These are phyloP conservation scores for Rhynchospora pubera DNA, from an alignment of 176 grass and related monocot genomes.

Conservation along the genomic window DNA sequence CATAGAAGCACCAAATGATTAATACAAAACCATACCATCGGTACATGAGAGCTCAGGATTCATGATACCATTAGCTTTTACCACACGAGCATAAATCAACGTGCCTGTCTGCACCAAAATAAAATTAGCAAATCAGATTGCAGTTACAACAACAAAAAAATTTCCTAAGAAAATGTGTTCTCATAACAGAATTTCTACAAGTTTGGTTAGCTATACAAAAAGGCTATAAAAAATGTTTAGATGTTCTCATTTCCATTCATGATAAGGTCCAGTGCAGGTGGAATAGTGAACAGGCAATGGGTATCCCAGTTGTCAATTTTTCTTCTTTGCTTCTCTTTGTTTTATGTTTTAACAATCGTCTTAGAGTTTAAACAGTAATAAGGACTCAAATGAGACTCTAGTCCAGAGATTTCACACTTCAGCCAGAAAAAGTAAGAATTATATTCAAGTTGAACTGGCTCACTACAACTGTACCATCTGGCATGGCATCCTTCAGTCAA, in stretches of 20 bases:
- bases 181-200: background rate
- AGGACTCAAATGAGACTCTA: background rate
- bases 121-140: constrained; percentile 17
- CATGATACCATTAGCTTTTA: constrained; percentile 89
- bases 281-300: background rate
- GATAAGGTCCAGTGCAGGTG: background rate
- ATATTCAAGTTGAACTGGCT: background rate
- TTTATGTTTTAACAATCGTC: background rate
- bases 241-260: background rate
- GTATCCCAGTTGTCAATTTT: background rate
- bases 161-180: background rate
- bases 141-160: background rate
- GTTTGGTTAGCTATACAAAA: background rate
- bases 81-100: constrained; percentile 75
- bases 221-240: background rate
- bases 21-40: constrained; percentile 57
- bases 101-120: constrained; percentile 68
- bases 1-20: background rate
- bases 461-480: background rate
- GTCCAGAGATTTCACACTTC: background rate
- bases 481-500: background rate
- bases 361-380: background rate
- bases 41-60: constrained; percentile 96
- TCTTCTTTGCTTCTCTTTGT: background rate
- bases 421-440: background rate